Evolutionary conservation across 441 rosid genomes (phyloP).

Genomic region (Mallotus repandus): DNA sequence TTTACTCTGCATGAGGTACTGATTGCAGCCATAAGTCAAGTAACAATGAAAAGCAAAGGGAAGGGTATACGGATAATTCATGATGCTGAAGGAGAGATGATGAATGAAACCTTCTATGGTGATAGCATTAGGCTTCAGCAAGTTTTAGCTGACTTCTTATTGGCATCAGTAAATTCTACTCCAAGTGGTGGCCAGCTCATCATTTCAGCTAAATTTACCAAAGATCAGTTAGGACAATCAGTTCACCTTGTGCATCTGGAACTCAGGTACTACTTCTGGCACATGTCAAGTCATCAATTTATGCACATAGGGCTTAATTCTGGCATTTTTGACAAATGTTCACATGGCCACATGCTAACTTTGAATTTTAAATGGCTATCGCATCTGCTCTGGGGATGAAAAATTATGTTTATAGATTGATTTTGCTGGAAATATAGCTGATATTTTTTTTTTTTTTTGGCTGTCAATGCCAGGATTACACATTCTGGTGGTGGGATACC

Average conservation of each 20-base stretch:
- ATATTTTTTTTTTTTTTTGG: background rate
- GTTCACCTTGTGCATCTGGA: constrained; percentile 77
- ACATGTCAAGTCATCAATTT: background rate
- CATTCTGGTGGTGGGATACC: constrained; percentile 75
- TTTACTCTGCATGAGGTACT: constrained; percentile 60
- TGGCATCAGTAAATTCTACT: constrained; percentile 49
- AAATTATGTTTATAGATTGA: background rate
- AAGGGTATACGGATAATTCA: constrained; percentile 58
- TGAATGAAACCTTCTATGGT: constrained; percentile 62
- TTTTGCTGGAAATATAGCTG: background rate
- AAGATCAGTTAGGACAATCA: constrained; percentile 70
- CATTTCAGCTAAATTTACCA: constrained; percentile 56
- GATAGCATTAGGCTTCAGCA: constrained; percentile 89
- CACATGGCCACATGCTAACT: no score
- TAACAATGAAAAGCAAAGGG: constrained; percentile 57
- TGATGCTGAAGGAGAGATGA: constrained; percentile 55
- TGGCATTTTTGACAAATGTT: background rate
- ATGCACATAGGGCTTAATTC: background rate
- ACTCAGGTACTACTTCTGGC: constrained; percentile 54
- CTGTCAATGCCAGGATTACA: constrained; percentile 49
- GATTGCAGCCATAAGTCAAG: constrained; percentile 70
- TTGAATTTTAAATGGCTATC: no score
- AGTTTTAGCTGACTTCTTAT: constrained; percentile 69
- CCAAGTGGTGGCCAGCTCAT: constrained; percentile 60
- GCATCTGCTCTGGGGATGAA: no score